These are phyloP conservation scores for Dendrostoma leiphaemia DNA, from an alignment of 2,329 filamentous ascomycete genomes.

Conservation along the genomic window DNA sequence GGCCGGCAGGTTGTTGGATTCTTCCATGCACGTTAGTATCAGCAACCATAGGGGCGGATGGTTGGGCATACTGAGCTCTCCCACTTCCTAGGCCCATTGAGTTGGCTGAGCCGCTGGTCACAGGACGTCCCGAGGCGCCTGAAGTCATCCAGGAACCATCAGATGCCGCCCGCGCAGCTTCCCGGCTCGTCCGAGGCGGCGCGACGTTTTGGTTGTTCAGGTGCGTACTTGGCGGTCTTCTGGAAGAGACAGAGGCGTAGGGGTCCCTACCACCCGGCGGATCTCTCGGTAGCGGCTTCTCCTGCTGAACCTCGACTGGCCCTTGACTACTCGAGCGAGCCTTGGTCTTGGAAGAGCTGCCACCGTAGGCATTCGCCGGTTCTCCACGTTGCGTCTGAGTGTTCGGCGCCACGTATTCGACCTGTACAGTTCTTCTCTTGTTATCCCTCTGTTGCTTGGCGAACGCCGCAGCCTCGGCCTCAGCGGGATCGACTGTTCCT, in stretches of 20 bases:
- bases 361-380: conserved; percentile 23
- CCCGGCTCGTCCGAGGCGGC: conserved; percentile 46
- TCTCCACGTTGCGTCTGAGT: conserved; percentile 79
- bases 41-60: conserved; percentile 80
- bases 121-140: conserved; percentile 58
- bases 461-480: conserved; percentile 50
- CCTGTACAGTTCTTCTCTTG: conserved; percentile 92
- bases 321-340: conserved; percentile 54
- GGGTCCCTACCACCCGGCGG: no score
- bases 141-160: conserved; percentile 54
- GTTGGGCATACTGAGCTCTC: conserved; percentile 82
- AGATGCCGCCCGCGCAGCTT: conserved; percentile 51
- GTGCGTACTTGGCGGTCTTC: conserved; percentile 49
- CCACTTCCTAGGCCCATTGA: conserved; percentile 59
- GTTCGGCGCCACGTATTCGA: conserved; percentile 92
- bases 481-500: conserved; percentile 69
- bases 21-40: conserved; percentile 86
- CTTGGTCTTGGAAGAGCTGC: conserved; percentile 43
- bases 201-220: conserved; percentile 41
- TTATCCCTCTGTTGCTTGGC: conserved; percentile 75
- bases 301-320: conserved; percentile 43
- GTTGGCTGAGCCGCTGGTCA: conserved; percentile 71
- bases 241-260: conserved; percentile 34
- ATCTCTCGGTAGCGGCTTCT: conserved; percentile 61
- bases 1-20: conserved; percentile 73